Percentiles rank a stretch among this genome's conserved stretches.
phyloP scores from a whole-genome alignment of 2,329 filamentous ascomycete species.

The Epicoccum sorghinum region DNA sequence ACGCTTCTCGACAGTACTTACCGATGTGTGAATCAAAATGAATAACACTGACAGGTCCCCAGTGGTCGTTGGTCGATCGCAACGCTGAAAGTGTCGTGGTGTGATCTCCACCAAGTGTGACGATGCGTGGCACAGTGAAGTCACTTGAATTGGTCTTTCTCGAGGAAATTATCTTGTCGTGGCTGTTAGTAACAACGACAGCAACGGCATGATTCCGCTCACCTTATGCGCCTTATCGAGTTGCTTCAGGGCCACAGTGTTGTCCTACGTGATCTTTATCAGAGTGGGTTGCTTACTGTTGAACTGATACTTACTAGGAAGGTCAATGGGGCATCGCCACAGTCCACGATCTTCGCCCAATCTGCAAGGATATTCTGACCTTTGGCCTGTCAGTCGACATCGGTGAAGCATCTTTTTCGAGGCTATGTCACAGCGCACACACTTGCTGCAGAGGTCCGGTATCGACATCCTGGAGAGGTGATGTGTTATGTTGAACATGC shows the following conservation, averaged over 20 bases:
- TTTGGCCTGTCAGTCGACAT: constrained; percentile 11
- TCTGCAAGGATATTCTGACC: constrained; percentile 52
- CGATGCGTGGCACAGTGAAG: constrained; percentile 56
- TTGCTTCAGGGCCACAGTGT: constrained; percentile 61
- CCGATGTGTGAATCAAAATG: constrained; percentile 63
- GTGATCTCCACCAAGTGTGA: constrained; percentile 62
- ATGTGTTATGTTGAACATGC: not conserved
- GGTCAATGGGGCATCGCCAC: constrained; percentile 60
- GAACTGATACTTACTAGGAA: constrained; percentile 47
- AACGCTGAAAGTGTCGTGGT: constrained; percentile 61
- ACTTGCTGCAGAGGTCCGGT: not conserved
- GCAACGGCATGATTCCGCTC: constrained; percentile 3
- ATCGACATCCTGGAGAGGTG: not conserved
- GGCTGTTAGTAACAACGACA: not conserved
- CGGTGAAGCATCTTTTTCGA: too few relatives aligned
- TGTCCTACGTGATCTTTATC: constrained; percentile 47
- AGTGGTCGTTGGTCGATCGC: constrained; percentile 56
- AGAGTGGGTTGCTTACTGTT: not conserved
- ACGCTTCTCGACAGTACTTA: constrained; percentile 15
- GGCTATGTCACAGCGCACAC: not conserved
- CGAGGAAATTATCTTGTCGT: constrained; percentile 51
- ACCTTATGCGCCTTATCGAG: constrained; percentile 60
- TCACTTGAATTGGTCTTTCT: constrained; percentile 54
- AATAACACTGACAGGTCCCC: constrained; percentile 63
- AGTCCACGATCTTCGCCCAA: constrained; percentile 62